These are phyloP conservation scores for Thermochaetoides dissita DNA, from an alignment of 2,329 filamentous ascomycete species.

Conservation along the genomic window DNA sequence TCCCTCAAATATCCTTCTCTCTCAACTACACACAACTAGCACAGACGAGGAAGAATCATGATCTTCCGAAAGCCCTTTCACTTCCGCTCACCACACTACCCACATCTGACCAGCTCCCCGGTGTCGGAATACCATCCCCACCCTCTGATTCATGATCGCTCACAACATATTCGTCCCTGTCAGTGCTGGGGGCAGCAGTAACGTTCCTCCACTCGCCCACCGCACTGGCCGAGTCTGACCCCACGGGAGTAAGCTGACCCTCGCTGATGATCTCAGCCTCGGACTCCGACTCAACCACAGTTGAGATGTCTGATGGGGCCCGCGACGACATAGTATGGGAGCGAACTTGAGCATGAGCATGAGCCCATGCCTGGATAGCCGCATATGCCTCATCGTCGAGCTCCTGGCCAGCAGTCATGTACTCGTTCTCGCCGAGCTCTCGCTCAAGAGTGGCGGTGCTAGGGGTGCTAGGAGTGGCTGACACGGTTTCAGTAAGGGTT, in stretches of 20 bases:
- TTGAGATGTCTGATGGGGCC: too few relatives aligned
- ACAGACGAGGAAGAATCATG: background rate
- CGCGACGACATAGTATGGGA: background rate
- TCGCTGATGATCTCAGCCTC: slow-evolving; percentile 39
- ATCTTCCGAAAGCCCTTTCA: slow-evolving; percentile 27
- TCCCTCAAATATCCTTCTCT: background rate
- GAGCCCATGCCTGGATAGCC: slow-evolving; percentile 52
- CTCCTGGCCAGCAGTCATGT: slow-evolving; percentile 37
- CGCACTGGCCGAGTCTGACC: slow-evolving; percentile 38
- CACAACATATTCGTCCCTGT: slow-evolving; percentile 26
- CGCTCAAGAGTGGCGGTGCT: slow-evolving; percentile 21
- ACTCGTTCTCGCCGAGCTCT: slow-evolving; percentile 31
- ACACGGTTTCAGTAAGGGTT: slow-evolving; percentile 11
- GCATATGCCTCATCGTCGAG: slow-evolving; percentile 32
- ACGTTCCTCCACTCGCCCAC: slow-evolving; percentile 37
- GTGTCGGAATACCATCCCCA: slow-evolving; percentile 39
- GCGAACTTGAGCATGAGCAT: slow-evolving; percentile 25
- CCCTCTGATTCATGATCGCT: slow-evolving; percentile 42
- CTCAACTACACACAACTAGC: background rate
- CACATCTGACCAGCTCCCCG: slow-evolving; percentile 51
- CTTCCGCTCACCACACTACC: slow-evolving; percentile 48
- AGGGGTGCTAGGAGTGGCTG: background rate
- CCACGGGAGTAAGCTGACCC: slow-evolving; percentile 42
- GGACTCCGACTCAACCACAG: slow-evolving; percentile 20
- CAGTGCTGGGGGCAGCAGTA: slow-evolving; percentile 21